Percentiles rank a stretch among this genome's conserved stretches.
Conservation (phyloP, 345 rosid genomes). For the Ceriops tagal region DNA sequence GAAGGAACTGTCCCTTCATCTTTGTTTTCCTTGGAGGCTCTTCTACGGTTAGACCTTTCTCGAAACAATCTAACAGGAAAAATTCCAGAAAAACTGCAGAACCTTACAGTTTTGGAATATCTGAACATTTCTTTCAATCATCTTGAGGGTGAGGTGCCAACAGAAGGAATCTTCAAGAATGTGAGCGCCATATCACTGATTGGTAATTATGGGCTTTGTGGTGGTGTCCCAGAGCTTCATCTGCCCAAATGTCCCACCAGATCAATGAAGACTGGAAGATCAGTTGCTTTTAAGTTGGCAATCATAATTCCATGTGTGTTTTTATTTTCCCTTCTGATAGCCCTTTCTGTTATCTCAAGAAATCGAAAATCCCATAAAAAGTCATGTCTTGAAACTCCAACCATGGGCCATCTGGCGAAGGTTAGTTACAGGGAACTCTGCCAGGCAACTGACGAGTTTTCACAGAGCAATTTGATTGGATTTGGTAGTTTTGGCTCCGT, state of each 20-base stretch:
- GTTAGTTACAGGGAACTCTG: constrained; percentile 15
- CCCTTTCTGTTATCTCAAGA: not conserved
- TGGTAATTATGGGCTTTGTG: constrained; percentile 4
- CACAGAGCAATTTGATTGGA: constrained; percentile 10
- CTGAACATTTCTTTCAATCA: constrained; percentile 12
- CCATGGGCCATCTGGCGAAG: not conserved
- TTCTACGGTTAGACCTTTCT: constrained; percentile 13
- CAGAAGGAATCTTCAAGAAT: constrained; percentile 5
- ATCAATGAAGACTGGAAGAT: not conserved
- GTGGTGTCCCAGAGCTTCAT: constrained; percentile 10
- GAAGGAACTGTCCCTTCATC: constrained; percentile 14
- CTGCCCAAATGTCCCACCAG: constrained; percentile 4
- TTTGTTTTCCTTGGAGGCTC: constrained; percentile 7
- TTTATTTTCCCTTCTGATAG: not conserved
- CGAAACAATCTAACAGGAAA: constrained; percentile 9
- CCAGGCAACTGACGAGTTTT: constrained; percentile 8
- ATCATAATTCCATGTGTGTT: not conserved
- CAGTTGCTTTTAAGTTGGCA: constrained; percentile 3
- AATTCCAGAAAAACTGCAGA: constrained; percentile 1
- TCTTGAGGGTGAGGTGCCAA: constrained; percentile 18
- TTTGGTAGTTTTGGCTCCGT: constrained; percentile 16
- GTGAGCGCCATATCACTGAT: constrained; percentile 5
- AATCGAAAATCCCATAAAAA: not conserved
- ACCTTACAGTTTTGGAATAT: not conserved
- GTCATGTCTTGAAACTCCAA: not conserved